Base-by-base conservation (phyloP, 257 asterid genomes). In the Solanum lycopersicoides region DNA sequence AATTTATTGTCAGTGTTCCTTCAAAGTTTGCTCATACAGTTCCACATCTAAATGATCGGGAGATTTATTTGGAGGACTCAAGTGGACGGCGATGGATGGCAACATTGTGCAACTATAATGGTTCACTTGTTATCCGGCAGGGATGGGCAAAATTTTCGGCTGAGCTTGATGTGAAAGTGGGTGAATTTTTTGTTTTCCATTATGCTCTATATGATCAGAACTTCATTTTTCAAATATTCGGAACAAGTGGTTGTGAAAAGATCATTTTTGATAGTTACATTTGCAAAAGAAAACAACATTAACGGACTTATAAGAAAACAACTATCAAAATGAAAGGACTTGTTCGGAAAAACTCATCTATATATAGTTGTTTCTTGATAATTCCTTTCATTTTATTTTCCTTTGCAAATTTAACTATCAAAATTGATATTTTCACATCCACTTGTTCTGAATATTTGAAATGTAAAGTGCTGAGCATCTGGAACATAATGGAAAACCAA, bases 151-250 rank as follows among this genome's bases (percentile, higher is more conserved):
- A 68, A 68, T 68, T 28, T 28, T 68, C 34, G 25, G 8, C 39
- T 3, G 6, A 68, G 4, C 74, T 28, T 68, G 39, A 7, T 28
- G 0, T 68, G 5, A 13, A 28, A 68, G 37, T 68, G 20, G 20
- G 20, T 8, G 5, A 68, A 14, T 28, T 68, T 16, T 68, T 68
- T 3, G 5, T 68, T 68, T 68, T 68, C 1, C 74, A 14, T 7
- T 28, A 0, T 28, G 0, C 3, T 68, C 74, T 2, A 2, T 0
- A 15, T 14, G 20, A 30, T 68, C 5, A 6, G 0, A 12, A 28
- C 74, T 68, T 13, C 1, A 68, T 68, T 28, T 37, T 68, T 68
- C 21, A 28, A 68, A 68, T 68, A 68, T 68, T 68, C 15, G 8
- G 74, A 68, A 28, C 74, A 28, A 68, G 20, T 30, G 4, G 1